Evolutionary conservation across 352 stramenopile genomes (phyloP), one percentile per base, ranked within the genome.

Genomic region (Globisporangium okanoganense): DNA sequence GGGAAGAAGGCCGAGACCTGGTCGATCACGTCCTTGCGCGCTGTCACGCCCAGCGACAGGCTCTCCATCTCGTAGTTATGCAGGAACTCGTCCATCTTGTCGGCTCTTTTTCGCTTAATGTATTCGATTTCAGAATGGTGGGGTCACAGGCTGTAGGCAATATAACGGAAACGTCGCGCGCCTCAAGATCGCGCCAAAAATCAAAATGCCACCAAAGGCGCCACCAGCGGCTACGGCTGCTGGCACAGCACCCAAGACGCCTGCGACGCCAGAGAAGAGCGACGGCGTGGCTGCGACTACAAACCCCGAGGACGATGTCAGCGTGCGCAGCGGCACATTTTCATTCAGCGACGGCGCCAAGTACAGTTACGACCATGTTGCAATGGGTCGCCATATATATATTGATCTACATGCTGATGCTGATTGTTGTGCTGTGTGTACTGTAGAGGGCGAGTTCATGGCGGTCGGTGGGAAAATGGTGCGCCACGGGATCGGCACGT

Each of bases 41-140:
- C 78, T 29, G 75, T 90, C 61, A 88, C 79, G 44, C 80, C 80
- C 29, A 88, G 66, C 61, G 81, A 69, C 36, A 90, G 62, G 29
- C 80, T 90, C 71, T 90, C 80, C 80, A 90, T 90, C 73, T 90
- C 80, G 61, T 90, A 90, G 55, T 69, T 61, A 63, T 90, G 80
- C 45, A 84, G 40, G 56, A 90, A 90, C 65, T 88, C 80, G 56
- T 85, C 75, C 76, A 90, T 88, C 29, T 13, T 52, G 7, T 22
- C 5, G 9, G 14, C 13, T 12, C 44, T 51, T 20, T 41, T 18
- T 25, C 40, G 35, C 6, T 13, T 41, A 13, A 41, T 41, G 5
- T n/a, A n/a, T n/a, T n/a, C n/a, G n/a, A n/a, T n/a, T n/a, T n/a
- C n/a, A n/a, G n/a, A n/a, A n/a, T n/a, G n/a, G n/a, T n/a, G n/a